A percentile compares a stretch with the other conserved stretches of the same genome.
Evolutionary conservation across 257 asterid genomes (phyloP).

Genomic region (Jacaranda copaia): DNA sequence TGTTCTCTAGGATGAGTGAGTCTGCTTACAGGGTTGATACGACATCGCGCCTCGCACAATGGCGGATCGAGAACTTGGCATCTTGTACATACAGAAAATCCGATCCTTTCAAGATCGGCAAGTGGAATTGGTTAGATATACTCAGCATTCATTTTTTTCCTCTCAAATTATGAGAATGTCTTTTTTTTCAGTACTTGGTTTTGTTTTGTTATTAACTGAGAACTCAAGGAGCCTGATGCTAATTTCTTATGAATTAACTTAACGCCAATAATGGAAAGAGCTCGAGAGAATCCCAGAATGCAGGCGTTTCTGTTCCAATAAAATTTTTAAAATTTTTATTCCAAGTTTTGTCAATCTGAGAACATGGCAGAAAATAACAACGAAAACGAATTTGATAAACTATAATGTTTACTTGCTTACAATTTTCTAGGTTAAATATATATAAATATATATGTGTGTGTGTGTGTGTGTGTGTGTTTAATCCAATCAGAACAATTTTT

Average conservation of each 20-base stretch:
- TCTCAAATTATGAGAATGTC: not conserved
- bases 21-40: conserved; percentile 91
- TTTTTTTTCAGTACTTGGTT: not conserved
- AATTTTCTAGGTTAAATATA: not conserved
- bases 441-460: too few species aligned
- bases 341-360: not conserved
- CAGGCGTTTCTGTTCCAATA: not conserved
- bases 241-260: not conserved
- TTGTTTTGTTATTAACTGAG: not conserved
- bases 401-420: not conserved
- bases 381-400: conserved; percentile 1
- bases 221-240: not conserved
- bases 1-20: conserved; percentile 79
- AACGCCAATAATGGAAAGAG: not conserved
- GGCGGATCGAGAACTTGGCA: conserved; percentile 88
- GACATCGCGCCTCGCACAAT: conserved; percentile 95
- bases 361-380: not conserved
- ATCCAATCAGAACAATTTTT: not conserved
- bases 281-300: not conserved
- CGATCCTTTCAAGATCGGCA: conserved; percentile 89
- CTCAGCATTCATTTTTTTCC: not conserved
- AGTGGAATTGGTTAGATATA: conserved; percentile 80
- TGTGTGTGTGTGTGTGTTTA: too few species aligned
- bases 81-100: conserved; percentile 87
- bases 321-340: not conserved